Base-by-base conservation (phyloP, 23 red algal species). In the Gracilaria gracilis region DNA sequence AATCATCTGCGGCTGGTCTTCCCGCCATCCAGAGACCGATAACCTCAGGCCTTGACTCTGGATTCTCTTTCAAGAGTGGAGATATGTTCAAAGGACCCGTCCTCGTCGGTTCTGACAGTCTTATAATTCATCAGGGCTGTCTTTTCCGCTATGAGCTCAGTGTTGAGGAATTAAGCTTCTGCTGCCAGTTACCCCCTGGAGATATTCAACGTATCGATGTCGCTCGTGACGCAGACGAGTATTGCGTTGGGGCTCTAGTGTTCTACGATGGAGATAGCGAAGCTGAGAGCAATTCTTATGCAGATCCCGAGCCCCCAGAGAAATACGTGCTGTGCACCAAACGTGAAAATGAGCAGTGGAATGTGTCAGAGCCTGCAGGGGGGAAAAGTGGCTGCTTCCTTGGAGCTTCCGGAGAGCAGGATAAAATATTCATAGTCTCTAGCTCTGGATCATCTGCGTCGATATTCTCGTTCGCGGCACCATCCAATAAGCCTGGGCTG, bases 371-470 rank as follows among this genome's bases (percentile, higher is more conserved):
- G 25, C 36, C 75, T 25, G 20, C 21, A 21, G 88, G 79, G 28
- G 88, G 88, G 0, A 29, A 62, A 9, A 48, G 77, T 21, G 88
- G 88, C 6, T 92, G 88, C 66, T 92, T 92, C 32, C 74, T 92
- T 32, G 74, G 55, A 27, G 75, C 57, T 29, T 23, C n/a, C 5
- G 88, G 88, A 37, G 37, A 76, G 29, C 76, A 92, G 19, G 88
- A 92, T 57, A 75, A 67, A 57, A 83, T 82, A 42, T 47, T 82
- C 21, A 71, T 83, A 20, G 39, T 92, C n/a, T 58, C 75, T 4
- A 82, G 46, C 79, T 55, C 61, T 14, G 88, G 88, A 17, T 70
- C 50, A 71, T 39, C 79, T 23, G 61, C 79, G 8, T 83, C 88
- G 21, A 29, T 92, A 24, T 69, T 42, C 38, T 81, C 88, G 31